A percentile compares a stretch with the other conserved stretches of the same genome.
Conservation (phyloP, 768 basidiomycete species). For the Naematelia aurantialba region DNA sequence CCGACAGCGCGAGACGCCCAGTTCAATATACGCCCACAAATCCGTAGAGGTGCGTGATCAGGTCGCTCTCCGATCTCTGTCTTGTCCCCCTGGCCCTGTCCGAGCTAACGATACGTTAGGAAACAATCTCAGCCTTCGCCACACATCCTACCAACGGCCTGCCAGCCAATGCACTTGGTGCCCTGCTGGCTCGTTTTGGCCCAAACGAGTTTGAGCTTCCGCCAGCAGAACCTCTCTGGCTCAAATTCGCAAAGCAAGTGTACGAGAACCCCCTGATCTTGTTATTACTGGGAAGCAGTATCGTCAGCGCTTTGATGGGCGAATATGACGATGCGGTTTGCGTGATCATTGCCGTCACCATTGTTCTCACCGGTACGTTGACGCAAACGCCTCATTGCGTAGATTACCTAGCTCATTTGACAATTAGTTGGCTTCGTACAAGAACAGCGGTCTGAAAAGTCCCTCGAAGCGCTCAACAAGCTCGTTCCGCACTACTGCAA, state of each 20-base stretch:
- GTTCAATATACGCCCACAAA: slow-evolving; percentile 43
- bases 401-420: slow-evolving; percentile 4
- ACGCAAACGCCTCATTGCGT: neutral
- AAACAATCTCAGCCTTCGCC: slow-evolving; percentile 67
- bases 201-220: slow-evolving; percentile 93
- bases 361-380: slow-evolving; percentile 79
- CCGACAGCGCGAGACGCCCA: slow-evolving; percentile 42
- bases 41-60: slow-evolving; percentile 35
- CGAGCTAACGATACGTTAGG: slow-evolving; percentile 53
- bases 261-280: slow-evolving; percentile 92
- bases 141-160: slow-evolving; percentile 65
- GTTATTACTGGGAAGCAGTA: slow-evolving; percentile 81
- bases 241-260: slow-evolving; percentile 92
- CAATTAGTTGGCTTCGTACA: slow-evolving; percentile 82
- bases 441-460: slow-evolving; percentile 89
- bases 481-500: slow-evolving; percentile 96
- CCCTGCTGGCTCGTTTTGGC: slow-evolving; percentile 66
- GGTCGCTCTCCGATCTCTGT: neutral
- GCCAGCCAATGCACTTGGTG: slow-evolving; percentile 60
- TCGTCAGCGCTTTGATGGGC: slow-evolving; percentile 87
- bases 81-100: neutral
- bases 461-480: slow-evolving; percentile 89
- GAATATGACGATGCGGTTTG: slow-evolving; percentile 91
- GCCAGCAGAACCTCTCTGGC: slow-evolving; percentile 68
- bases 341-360: slow-evolving; percentile 84